These are phyloP conservation scores for Capsicum baccatum DNA, from an alignment of 257 asterid species.

Conservation along the genomic window DNA sequence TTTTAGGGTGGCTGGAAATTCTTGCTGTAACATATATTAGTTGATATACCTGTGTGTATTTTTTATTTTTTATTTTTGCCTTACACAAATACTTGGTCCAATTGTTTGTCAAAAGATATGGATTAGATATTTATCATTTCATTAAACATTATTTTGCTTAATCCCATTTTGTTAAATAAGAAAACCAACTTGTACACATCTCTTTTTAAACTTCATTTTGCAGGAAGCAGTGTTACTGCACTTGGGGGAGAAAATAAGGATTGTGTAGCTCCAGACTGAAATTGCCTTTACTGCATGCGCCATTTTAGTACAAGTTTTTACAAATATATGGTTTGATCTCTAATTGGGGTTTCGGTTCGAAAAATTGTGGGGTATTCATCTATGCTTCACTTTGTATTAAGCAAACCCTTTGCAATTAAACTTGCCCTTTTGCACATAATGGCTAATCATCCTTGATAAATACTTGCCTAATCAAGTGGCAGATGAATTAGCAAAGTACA, in stretches of 20 bases:
- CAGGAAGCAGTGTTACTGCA: constrained; percentile 7
- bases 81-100: constrained; percentile 20
- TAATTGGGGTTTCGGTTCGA: too few relatives aligned
- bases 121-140: constrained; percentile 20
- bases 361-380: too few relatives aligned
- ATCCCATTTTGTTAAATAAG: constrained; percentile 27
- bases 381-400: too few relatives aligned
- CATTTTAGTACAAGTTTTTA: background rate
- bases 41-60: constrained; percentile 32
- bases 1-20: constrained; percentile 32
- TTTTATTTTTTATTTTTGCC: constrained; percentile 13
- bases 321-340: too few relatives aligned
- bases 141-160: constrained; percentile 18
- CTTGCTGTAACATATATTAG: constrained; percentile 26
- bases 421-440: too few relatives aligned
- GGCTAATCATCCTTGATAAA: too few relatives aligned
- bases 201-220: constrained; percentile 9
- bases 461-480: too few relatives aligned
- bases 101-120: constrained; percentile 29
- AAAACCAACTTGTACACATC: background rate
- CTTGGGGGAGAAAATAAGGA: background rate
- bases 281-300: background rate
- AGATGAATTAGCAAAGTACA: too few relatives aligned
- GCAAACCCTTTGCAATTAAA: too few relatives aligned
- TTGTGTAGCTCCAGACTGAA: background rate